These are phyloP conservation scores for Hibiscus trionum DNA, from an alignment of 345 rosid species.

Conservation along the genomic window DNA sequence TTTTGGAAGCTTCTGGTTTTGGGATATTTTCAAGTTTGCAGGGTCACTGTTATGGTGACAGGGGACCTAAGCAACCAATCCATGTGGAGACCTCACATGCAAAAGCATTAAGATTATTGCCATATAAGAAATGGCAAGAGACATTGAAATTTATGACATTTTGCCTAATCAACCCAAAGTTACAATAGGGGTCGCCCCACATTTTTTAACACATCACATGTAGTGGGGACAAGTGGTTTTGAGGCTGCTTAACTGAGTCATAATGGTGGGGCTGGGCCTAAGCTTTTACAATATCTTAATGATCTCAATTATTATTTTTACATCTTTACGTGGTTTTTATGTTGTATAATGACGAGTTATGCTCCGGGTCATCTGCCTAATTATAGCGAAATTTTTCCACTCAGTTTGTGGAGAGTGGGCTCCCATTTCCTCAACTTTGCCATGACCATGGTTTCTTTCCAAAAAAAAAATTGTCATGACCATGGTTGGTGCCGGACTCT, in stretches of 20 bases:
- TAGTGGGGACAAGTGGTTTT: neutral
- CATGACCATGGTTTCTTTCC: neutral
- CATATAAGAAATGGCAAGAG: neutral
- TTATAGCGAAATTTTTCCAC: neutral
- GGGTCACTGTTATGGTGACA: neutral
- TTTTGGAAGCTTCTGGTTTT: neutral
- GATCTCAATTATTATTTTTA: neutral
- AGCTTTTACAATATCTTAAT: neutral
- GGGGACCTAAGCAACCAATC: neutral
- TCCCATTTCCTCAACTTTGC: neutral
- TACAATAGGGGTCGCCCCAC: neutral
- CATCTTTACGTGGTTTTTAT: neutral
- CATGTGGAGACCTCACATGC: neutral
- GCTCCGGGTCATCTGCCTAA: neutral
- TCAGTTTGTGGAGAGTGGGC: slow-evolving; percentile 7
- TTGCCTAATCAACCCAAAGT: neutral
- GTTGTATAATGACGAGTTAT: neutral
- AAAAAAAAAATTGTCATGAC: neutral
- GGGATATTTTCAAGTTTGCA: neutral
- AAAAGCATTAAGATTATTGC: neutral
- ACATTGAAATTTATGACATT: neutral
- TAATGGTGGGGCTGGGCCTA: neutral
- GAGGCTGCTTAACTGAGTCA: neutral
- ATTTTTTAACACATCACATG: slow-evolving; percentile 21
- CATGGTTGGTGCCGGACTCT: neutral